phyloP scores from a whole-genome alignment of 164 flowering plant species.

The Vitis rotundifolia region DNA sequence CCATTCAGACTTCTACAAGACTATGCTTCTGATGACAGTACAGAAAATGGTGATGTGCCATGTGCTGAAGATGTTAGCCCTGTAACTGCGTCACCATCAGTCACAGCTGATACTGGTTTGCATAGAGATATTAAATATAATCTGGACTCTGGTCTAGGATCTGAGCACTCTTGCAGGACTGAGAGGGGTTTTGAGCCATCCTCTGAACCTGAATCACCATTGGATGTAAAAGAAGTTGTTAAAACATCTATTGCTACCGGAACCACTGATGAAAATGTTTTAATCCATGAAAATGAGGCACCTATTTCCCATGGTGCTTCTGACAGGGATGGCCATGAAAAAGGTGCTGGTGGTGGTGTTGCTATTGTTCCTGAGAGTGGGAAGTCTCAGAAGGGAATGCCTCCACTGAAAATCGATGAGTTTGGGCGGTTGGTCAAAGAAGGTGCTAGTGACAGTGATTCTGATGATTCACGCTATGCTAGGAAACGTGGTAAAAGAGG shows the following conservation, averaged over 20 bases:
- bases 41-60: slow-evolving; percentile 39
- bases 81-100: slow-evolving; percentile 16
- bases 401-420: slow-evolving; percentile 60
- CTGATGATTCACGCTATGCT: slow-evolving; percentile 46
- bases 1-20: slow-evolving; percentile 60
- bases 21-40: slow-evolving; percentile 70
- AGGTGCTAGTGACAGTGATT: slow-evolving; percentile 75
- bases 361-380: slow-evolving; percentile 15
- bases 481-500: slow-evolving; percentile 51
- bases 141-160: slow-evolving; percentile 13
- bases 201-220: slow-evolving; percentile 6
- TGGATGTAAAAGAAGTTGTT: slow-evolving; percentile 11
- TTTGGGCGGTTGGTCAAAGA: slow-evolving; percentile 82
- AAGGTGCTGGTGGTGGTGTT: slow-evolving; percentile 25
- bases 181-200: slow-evolving; percentile 7
- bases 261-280: slow-evolving; percentile 9
- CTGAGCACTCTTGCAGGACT: slow-evolving; percentile 16
- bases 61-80: slow-evolving; percentile 25
- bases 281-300: slow-evolving; percentile 14
- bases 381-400: slow-evolving; percentile 28
- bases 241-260: slow-evolving; percentile 3
- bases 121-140: slow-evolving; percentile 17
- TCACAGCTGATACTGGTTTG: slow-evolving; percentile 10
- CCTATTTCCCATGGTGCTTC: slow-evolving; percentile 7
- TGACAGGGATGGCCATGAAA: slow-evolving; percentile 6